A percentile compares a stretch with the other conserved stretches of the same genome.
Conservation (phyloP, 768 basidiomycete genomes). For the Suillus decipiens region DNA sequence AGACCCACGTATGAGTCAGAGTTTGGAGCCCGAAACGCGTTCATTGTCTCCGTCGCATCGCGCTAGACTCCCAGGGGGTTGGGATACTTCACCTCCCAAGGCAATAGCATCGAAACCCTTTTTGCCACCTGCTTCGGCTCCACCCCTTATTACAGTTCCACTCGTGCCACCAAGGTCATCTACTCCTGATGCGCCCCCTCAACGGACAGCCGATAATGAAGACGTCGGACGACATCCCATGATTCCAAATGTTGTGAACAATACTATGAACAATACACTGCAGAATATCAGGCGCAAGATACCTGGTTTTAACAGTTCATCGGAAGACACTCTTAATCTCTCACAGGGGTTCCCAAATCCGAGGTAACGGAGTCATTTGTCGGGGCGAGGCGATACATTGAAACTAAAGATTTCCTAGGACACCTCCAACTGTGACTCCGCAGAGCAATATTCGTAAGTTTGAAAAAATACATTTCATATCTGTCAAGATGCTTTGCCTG, state of each 20-base stretch:
- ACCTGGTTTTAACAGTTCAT: conserved; percentile 13
- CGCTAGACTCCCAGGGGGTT: conserved; percentile 23
- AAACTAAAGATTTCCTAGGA: conserved; percentile 14
- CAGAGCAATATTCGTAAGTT: conserved; percentile 44
- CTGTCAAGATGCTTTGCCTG: conserved; percentile 12
- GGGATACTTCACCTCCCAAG: conserved; percentile 17
- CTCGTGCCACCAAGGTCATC: conserved; percentile 9
- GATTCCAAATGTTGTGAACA: conserved; percentile 14
- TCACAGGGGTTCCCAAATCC: not conserved
- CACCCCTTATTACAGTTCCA: conserved; percentile 14
- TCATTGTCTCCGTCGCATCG: conserved; percentile 23
- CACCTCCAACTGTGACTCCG: conserved; percentile 38
- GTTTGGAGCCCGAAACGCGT: conserved; percentile 11
- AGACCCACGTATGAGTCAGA: conserved; percentile 13
- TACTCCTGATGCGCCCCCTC: not conserved
- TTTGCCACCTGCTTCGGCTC: conserved; percentile 10
- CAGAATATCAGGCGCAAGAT: conserved; percentile 32
- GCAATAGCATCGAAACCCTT: not conserved
- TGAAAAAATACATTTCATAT: not conserved
- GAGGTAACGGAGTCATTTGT: conserved; percentile 1
- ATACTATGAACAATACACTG: conserved; percentile 21
- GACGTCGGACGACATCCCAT: conserved; percentile 2
- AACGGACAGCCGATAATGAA: conserved; percentile 10
- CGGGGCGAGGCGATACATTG: too few relatives aligned
- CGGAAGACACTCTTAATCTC: conserved; percentile 12